Evolutionary conservation across 2,329 filamentous ascomycete species (phyloP).

Genomic region (Intubia oerlemansii): DNA sequence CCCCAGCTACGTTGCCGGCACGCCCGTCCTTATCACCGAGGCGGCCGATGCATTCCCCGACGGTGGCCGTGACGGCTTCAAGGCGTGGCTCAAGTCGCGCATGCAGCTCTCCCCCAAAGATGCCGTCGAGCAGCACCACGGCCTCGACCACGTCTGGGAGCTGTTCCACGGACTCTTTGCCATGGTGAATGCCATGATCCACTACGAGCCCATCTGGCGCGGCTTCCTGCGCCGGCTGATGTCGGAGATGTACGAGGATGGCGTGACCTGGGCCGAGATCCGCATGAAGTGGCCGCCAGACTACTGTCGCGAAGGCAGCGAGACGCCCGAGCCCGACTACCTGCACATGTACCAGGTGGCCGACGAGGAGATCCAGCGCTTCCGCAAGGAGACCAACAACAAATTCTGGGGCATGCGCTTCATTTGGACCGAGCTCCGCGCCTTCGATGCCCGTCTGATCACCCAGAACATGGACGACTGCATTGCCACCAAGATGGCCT

Average conservation of each 20-base stretch:
- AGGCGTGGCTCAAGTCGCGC: slow-evolving; percentile 54
- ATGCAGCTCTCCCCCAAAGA: slow-evolving; percentile 53
- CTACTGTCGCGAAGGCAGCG: slow-evolving; percentile 43
- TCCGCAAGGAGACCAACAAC: slow-evolving; percentile 36
- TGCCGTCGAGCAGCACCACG: slow-evolving; percentile 59
- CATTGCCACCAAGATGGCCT: slow-evolving; percentile 59
- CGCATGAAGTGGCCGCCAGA: slow-evolving; percentile 50
- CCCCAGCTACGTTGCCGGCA: slow-evolving; percentile 34
- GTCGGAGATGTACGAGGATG: slow-evolving; percentile 52
- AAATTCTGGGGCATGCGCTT: slow-evolving; percentile 68
- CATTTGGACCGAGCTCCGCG: slow-evolving; percentile 65
- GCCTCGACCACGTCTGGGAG: slow-evolving; percentile 64
- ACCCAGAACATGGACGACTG: slow-evolving; percentile 73
- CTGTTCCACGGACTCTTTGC: slow-evolving; percentile 61
- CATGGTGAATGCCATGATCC: slow-evolving; percentile 52
- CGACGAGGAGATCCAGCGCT: slow-evolving; percentile 56
- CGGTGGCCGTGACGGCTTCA: slow-evolving; percentile 49
- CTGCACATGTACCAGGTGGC: slow-evolving; percentile 50
- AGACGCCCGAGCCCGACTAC: slow-evolving; percentile 45
- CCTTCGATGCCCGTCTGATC: slow-evolving; percentile 39
- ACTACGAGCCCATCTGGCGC: slow-evolving; percentile 80
- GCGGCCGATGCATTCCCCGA: slow-evolving; percentile 58
- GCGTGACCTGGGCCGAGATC: slow-evolving; percentile 68
- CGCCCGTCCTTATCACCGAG: slow-evolving; percentile 32
- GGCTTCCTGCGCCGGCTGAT: slow-evolving; percentile 53